These are phyloP conservation scores for Colletotrichum abscissum DNA, from an alignment of 2,329 filamentous ascomycete species.

Conservation along the genomic window DNA sequence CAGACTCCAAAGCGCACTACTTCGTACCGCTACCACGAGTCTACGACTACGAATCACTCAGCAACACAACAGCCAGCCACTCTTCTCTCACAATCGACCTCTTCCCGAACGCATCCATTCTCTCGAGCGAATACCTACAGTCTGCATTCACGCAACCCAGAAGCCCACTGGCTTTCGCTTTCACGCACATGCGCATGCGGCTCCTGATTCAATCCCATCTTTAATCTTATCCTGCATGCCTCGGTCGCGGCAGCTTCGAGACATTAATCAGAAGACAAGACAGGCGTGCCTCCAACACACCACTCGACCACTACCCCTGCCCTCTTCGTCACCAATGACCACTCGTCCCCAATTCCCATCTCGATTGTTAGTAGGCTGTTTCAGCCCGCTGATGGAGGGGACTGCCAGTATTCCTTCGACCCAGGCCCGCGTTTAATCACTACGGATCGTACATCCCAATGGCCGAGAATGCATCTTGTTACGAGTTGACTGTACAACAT, in stretches of 20 bases:
- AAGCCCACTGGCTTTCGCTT: background rate
- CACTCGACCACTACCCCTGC: background rate
- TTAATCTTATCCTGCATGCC: slow-evolving; percentile 32
- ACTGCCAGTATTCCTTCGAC: background rate
- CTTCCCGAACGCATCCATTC: background rate
- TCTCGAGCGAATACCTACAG: too few relatives aligned
- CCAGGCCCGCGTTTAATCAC: slow-evolving; percentile 23
- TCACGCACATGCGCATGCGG: background rate
- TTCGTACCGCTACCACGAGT: too few relatives aligned
- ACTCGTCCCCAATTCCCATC: slow-evolving; percentile 5
- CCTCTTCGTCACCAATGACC: background rate
- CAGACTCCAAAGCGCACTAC: background rate
- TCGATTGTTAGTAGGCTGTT: slow-evolving; percentile 24
- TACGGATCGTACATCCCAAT: slow-evolving; percentile 22
- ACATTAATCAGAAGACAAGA: slow-evolving; percentile 29
- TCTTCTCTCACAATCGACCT: background rate
- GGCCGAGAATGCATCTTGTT: slow-evolving; percentile 4
- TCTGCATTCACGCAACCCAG: background rate
- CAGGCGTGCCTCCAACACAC: background rate
- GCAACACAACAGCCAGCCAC: background rate
- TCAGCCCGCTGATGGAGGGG: slow-evolving; percentile 18
- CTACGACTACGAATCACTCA: background rate
- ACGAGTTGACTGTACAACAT: slow-evolving; percentile 8
- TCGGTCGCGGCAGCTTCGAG: slow-evolving; percentile 19
- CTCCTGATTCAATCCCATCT: slow-evolving; percentile 14